These are phyloP conservation scores for Geosiphon pyriformis DNA, from an alignment of 192 early-diverging fungal genomes.

Conservation along the genomic window DNA sequence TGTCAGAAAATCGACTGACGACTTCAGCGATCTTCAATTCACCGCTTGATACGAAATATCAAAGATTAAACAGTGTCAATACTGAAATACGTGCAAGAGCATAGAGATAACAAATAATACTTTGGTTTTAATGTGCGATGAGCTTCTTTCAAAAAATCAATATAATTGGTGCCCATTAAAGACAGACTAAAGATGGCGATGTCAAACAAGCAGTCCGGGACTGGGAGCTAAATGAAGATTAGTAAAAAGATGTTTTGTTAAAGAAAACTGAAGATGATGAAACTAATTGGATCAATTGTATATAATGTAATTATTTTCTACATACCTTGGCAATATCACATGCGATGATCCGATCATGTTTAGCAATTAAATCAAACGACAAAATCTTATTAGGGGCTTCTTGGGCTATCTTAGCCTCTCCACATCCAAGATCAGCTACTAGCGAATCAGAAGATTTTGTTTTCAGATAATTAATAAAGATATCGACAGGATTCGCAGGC, in stretches of 20 bases:
- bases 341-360: constrained; percentile 72
- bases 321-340: constrained; percentile 86
- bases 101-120: constrained; percentile 35
- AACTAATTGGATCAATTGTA: neutral
- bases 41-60: constrained; percentile 49
- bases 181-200: constrained; percentile 87
- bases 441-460: constrained; percentile 46
- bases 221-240: constrained; percentile 48
- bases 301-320: neutral
- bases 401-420: constrained; percentile 85
- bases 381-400: constrained; percentile 62
- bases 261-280: neutral
- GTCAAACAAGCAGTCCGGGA: constrained; percentile 62
- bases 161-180: constrained; percentile 96
- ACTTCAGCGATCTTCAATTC: constrained; percentile 93
- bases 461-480: constrained; percentile 65
- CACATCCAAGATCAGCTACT: constrained; percentile 94
- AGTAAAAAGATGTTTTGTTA: neutral
- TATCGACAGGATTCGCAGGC: constrained; percentile 91
- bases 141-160: constrained; percentile 87
- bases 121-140: constrained; percentile 72
- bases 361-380: constrained; percentile 86
- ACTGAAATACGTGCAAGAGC: neutral
- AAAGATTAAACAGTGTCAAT: too few species aligned
- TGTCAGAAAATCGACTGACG: constrained; percentile 77